phyloP scores from a whole-genome alignment of 768 basidiomycete genomes.

The Suillus decipiens region DNA sequence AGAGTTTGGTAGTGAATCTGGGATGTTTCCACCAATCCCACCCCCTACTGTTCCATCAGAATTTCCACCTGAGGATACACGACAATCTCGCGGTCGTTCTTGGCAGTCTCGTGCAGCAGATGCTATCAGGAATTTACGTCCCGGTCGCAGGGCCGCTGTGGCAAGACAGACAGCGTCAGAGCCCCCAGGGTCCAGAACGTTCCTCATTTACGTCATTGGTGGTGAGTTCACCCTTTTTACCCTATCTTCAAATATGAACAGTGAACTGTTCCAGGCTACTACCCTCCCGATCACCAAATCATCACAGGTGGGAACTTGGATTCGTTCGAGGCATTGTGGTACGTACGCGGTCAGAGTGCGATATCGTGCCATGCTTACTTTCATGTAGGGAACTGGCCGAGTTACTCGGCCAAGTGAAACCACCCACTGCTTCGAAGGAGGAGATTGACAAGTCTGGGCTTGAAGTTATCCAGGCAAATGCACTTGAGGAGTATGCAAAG shows the following conservation, averaged over 20 bases:
- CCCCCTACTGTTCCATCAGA: constrained; percentile 18
- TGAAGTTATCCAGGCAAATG: constrained; percentile 62
- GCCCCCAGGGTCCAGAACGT: constrained; percentile 58
- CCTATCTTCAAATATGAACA: constrained; percentile 11
- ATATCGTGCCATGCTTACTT: not conserved
- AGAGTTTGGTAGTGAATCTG: constrained; percentile 21
- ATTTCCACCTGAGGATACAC: constrained; percentile 17
- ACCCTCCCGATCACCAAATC: constrained; percentile 87
- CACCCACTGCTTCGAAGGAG: constrained; percentile 77
- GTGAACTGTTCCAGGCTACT: constrained; percentile 57
- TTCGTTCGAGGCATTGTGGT: constrained; percentile 81
- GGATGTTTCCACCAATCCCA: constrained; percentile 20
- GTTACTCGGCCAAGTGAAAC: constrained; percentile 78
- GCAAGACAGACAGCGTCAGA: constrained; percentile 26
- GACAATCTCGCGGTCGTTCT: constrained; percentile 36
- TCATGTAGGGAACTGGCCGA: constrained; percentile 74
- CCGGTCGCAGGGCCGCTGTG: constrained; percentile 31
- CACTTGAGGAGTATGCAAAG: constrained; percentile 54
- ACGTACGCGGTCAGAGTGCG: constrained; percentile 30
- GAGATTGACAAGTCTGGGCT: constrained; percentile 87
- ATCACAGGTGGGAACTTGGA: constrained; percentile 79
- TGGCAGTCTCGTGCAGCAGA: constrained; percentile 69
- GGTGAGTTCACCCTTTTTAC: constrained; percentile 41
- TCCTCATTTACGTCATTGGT: constrained; percentile 89
- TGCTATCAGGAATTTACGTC: constrained; percentile 56